A percentile compares a stretch with the other conserved stretches of the same genome.
Evolutionary conservation across 106 monocot genomes (phyloP).

Genomic region (Dactylorhiza incarnata): DNA sequence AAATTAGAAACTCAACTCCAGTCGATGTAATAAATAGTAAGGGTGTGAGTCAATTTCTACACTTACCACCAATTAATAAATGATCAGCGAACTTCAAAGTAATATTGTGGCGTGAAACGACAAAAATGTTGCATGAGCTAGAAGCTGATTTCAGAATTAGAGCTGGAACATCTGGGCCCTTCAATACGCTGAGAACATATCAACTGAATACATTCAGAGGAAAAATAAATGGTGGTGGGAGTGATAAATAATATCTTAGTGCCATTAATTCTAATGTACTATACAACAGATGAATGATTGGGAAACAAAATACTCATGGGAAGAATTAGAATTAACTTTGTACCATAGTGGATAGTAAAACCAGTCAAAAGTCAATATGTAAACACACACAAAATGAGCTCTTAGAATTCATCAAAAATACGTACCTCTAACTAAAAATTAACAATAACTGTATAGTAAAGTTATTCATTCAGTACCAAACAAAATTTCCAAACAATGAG

Average conservation of each 20-base stretch:
- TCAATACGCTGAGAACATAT: conserved; percentile 33
- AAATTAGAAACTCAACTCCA: neutral
- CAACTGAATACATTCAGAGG: neutral
- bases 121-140: conserved; percentile 56
- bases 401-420: neutral
- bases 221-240: neutral
- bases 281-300: neutral
- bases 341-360: neutral
- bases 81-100: conserved; percentile 30
- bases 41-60: neutral
- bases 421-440: no score
- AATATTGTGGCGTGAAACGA: conserved; percentile 47
- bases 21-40: neutral
- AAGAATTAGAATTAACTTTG: neutral
- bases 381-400: neutral
- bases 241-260: neutral
- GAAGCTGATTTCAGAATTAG: conserved; percentile 41
- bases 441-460: no score
- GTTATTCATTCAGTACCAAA: no score
- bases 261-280: neutral
- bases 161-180: conserved; percentile 40
- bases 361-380: neutral
- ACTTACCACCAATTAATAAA: conserved; percentile 19
- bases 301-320: neutral
- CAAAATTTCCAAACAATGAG: neutral